A percentile compares a stretch with the other conserved stretches of the same genome.
These are phyloP conservation scores for Leccinum ochraceum DNA, from an alignment of 768 basidiomycete species.

Conservation along the genomic window DNA sequence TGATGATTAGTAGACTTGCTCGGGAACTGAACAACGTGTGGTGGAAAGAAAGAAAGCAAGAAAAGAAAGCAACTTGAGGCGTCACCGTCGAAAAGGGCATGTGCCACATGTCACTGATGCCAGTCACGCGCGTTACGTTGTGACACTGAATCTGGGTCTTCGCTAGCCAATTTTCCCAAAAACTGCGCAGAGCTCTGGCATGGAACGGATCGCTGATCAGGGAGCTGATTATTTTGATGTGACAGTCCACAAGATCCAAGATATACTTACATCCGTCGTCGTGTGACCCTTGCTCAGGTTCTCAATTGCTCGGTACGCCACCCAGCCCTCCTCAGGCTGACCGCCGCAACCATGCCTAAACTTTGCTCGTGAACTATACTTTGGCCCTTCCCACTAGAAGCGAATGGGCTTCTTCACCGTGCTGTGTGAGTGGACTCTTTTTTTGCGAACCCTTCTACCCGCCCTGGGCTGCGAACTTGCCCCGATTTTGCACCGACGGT, in stretches of 20 bases:
- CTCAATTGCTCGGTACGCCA: conserved; percentile 12
- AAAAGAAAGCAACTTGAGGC: background rate
- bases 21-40: conserved; percentile 6
- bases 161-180: conserved; percentile 16
- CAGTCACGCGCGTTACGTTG: conserved; percentile 18
- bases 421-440: conserved; percentile 2
- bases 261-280: background rate
- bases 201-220: conserved; percentile 15
- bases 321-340: background rate
- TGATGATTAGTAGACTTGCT: conserved; percentile 3
- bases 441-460: conserved; percentile 9
- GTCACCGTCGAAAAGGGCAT: background rate
- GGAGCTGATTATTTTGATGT: conserved; percentile 8
- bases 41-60: background rate
- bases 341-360: background rate
- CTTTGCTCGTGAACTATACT: conserved; percentile 2
- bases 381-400: conserved; percentile 10
- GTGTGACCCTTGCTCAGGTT: background rate
- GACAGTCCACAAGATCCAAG: conserved; percentile 18
- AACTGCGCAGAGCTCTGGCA: conserved; percentile 1
- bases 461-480: conserved; percentile 9
- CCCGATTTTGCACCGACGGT: conserved; percentile 17
- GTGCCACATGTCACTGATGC: background rate
- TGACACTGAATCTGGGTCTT: conserved; percentile 18
- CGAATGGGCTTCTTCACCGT: conserved; percentile 1